Evolutionary conservation across 768 basidiomycete species (phyloP).

Genomic region (Exsudoporus frostii): DNA sequence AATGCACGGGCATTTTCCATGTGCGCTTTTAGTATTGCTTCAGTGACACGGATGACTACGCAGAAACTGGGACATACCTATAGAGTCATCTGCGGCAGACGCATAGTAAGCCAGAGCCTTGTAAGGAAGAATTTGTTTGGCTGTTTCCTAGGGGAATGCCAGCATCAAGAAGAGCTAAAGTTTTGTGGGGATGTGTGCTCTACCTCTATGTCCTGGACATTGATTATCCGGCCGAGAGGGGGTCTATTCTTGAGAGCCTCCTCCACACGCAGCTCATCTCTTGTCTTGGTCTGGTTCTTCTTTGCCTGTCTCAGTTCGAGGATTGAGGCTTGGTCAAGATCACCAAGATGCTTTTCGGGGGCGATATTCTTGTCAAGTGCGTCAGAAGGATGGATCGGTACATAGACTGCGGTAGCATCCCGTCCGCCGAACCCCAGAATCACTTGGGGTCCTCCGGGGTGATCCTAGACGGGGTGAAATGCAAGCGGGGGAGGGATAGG

Average conservation of each 20-base stretch:
- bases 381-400: slow-evolving; percentile 84
- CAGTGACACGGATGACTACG: slow-evolving; percentile 14
- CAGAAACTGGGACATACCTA: slow-evolving; percentile 47
- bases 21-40: slow-evolving; percentile 41
- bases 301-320: slow-evolving; percentile 35
- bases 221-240: slow-evolving; percentile 67
- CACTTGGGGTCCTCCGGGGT: slow-evolving; percentile 79
- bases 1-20: slow-evolving; percentile 78
- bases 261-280: slow-evolving; percentile 68
- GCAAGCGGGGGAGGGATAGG: no score
- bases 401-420: slow-evolving; percentile 76
- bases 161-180: background rate
- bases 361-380: slow-evolving; percentile 72
- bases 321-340: slow-evolving; percentile 48
- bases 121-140: slow-evolving; percentile 65
- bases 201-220: slow-evolving; percentile 81
- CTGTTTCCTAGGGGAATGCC: slow-evolving; percentile 49
- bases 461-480: slow-evolving; percentile 43
- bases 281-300: slow-evolving; percentile 50
- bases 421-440: slow-evolving; percentile 82
- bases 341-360: slow-evolving; percentile 68
- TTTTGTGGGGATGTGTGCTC: background rate
- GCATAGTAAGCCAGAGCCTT: slow-evolving; percentile 83
- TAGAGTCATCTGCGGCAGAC: slow-evolving; percentile 83
- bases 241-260: slow-evolving; percentile 59